Conservation (phyloP, 768 basidiomycete species). For the Filobasidium floriforme region DNA sequence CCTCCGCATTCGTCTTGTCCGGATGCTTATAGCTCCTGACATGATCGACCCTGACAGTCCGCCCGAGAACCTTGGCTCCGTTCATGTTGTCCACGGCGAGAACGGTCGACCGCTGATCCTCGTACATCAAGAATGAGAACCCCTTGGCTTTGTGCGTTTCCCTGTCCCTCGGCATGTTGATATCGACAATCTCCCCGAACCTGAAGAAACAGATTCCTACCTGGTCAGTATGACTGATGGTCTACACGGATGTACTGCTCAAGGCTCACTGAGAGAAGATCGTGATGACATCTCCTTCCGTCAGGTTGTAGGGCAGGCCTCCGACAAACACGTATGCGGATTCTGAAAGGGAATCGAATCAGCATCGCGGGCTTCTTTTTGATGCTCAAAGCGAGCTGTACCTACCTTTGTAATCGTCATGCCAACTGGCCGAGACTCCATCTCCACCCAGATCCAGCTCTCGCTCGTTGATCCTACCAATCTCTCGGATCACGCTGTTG, state of each 20-base stretch:
- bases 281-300: slow-evolving; percentile 94
- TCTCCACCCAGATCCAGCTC: slow-evolving; percentile 71
- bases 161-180: slow-evolving; percentile 91
- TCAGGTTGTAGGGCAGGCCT: slow-evolving; percentile 76
- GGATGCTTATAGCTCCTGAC: slow-evolving; percentile 79
- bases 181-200: slow-evolving; percentile 92
- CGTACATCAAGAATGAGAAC: slow-evolving; percentile 97
- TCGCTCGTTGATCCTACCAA: slow-evolving; percentile 81
- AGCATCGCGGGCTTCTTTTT: slow-evolving; percentile 23
- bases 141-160: slow-evolving; percentile 82
- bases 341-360: slow-evolving; percentile 49
- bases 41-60: slow-evolving; percentile 60
- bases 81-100: slow-evolving; percentile 98
- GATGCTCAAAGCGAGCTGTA: slow-evolving; percentile 9
- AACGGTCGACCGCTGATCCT: slow-evolving; percentile 91
- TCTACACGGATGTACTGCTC: neutral
- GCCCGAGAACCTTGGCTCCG: slow-evolving; percentile 77
- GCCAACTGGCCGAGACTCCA: slow-evolving; percentile 61
- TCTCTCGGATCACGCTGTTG: slow-evolving; percentile 79
- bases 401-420: slow-evolving; percentile 84
- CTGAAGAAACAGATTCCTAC: slow-evolving; percentile 47
- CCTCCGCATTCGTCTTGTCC: slow-evolving; percentile 65
- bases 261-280: slow-evolving; percentile 88
- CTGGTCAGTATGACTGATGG: neutral
- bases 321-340: slow-evolving; percentile 93